Conservation (phyloP, 257 asterid species). For the Solanum ossicruentum region DNA sequence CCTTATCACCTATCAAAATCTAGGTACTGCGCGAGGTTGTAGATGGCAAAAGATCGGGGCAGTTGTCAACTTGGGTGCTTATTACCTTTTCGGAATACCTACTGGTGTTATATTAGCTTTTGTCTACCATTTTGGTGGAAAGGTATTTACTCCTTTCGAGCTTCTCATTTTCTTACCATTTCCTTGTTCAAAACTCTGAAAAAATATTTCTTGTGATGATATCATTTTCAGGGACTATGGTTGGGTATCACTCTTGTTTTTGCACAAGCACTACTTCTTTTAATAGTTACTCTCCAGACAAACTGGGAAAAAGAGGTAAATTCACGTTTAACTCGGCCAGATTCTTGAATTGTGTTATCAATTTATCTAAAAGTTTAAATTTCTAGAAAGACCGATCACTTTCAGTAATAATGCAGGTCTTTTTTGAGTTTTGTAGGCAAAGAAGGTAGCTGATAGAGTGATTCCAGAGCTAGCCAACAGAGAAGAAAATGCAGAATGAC, state of each 20-base stretch:
- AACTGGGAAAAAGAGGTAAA: slow-evolving; percentile 13
- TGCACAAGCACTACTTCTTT: slow-evolving; percentile 4
- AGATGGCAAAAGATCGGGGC: slow-evolving; percentile 16
- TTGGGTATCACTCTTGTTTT: background rate
- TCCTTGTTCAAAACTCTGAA: background rate
- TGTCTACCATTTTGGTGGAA: slow-evolving; percentile 4
- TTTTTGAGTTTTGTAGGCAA: slow-evolving; percentile 22
- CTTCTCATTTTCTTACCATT: background rate
- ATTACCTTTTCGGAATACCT: slow-evolving; percentile 12
- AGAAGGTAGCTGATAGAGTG: slow-evolving; percentile 38
- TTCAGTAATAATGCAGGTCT: background rate
- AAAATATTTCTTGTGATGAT: background rate
- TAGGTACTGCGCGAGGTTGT: slow-evolving; percentile 12
- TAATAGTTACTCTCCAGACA: background rate
- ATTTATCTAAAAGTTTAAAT: background rate
- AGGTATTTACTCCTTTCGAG: background rate
- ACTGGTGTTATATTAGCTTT: slow-evolving; percentile 9
- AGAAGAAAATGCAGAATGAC: background rate
- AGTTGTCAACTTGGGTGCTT: slow-evolving; percentile 9
- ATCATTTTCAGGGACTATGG: slow-evolving; percentile 10
- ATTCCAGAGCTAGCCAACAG: background rate
- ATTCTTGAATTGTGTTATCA: background rate
- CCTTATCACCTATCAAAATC: background rate
- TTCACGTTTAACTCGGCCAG: background rate
- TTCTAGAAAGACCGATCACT: background rate